A percentile compares a stretch with the other conserved stretches of the same genome.
Evolutionary conservation across 306 rosid species (phyloP).

Genomic region (Malus fusca): DNA sequence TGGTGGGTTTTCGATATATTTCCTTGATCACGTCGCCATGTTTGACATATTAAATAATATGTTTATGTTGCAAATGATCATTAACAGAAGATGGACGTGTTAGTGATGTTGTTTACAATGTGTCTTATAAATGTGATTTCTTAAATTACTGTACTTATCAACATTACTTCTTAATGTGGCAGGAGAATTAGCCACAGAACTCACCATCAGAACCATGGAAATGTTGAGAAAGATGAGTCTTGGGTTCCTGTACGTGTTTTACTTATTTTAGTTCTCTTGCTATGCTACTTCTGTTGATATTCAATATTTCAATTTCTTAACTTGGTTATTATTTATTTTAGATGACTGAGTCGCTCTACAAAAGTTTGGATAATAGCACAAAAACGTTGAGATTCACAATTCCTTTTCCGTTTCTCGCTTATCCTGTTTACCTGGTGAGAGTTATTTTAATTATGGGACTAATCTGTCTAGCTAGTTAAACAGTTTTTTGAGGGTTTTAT

Average conservation of each 20-base stretch:
- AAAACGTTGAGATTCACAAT: conserved; percentile 51
- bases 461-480: neutral
- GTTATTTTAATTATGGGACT: neutral
- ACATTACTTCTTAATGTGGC: neutral
- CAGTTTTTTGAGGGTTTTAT: neutral
- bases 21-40: neutral
- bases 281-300: neutral
- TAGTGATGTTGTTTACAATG: neutral
- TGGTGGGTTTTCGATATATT: conserved; percentile 22
- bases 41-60: too few species aligned
- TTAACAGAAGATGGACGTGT: neutral
- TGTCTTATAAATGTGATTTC: neutral
- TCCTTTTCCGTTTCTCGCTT: conserved; percentile 74
- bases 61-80: neutral
- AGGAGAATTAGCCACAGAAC: conserved; percentile 92
- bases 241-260: conserved; percentile 75
- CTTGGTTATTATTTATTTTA: conserved; percentile 11
- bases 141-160: neutral
- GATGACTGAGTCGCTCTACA: conserved; percentile 60
- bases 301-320: neutral
- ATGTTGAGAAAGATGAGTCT: conserved; percentile 82
- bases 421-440: conserved; percentile 72
- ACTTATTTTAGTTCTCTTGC: neutral
- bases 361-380: conserved; percentile 35
- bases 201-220: conserved; percentile 89